These are phyloP conservation scores for Trichopus zeylanicus DNA, from an alignment of 116 monocot genomes.

Conservation along the genomic window DNA sequence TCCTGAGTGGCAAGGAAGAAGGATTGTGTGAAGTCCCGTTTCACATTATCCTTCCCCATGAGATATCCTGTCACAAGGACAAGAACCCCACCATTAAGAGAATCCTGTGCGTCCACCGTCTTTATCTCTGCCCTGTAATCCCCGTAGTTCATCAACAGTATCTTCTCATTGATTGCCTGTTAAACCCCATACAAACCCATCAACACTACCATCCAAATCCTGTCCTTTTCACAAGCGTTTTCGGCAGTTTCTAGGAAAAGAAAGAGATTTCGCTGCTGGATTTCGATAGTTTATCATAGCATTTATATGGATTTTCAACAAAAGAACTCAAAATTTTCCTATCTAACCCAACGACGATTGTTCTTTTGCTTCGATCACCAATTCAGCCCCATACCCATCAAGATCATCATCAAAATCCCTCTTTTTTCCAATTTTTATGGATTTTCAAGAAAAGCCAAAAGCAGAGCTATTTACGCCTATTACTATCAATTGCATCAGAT, in stretches of 20 bases:
- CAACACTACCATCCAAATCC: slow-evolving; percentile 1
- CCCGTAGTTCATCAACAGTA: slow-evolving; percentile 53
- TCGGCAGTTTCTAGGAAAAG: no score
- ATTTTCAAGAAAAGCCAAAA: no score
- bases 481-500: background rate
- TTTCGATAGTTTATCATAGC: no score
- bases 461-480: no score
- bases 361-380: no score
- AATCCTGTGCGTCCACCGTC: slow-evolving; percentile 86
- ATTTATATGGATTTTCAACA: no score
- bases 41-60: slow-evolving; percentile 39
- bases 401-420: no score
- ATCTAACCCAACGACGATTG: no score
- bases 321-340: background rate
- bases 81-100: slow-evolving; percentile 63
- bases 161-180: slow-evolving; percentile 84
- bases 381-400: no score
- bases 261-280: no score
- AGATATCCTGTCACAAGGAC: slow-evolving; percentile 87
- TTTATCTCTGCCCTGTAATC: slow-evolving; percentile 53
- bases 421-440: background rate
- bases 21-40: slow-evolving; percentile 69
- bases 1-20: slow-evolving; percentile 97
- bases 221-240: background rate
- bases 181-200: background rate